Conservation (phyloP, 2,329 filamentous ascomycete genomes). For the Xylariales sp. region DNA sequence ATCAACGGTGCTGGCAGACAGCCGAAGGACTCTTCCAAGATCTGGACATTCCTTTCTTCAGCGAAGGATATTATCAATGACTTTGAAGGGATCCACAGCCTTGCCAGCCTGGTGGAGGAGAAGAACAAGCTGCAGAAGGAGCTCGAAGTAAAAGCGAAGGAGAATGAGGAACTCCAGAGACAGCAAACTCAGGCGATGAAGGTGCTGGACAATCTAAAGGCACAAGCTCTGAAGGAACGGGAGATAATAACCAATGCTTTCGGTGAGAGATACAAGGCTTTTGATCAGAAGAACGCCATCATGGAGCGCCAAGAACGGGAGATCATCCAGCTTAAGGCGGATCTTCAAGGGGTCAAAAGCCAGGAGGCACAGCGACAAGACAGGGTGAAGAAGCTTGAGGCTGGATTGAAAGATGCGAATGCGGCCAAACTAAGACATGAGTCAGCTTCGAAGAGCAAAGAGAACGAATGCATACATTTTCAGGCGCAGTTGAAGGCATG, state of each 20-base stretch:
- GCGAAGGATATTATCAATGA: background rate
- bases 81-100: background rate
- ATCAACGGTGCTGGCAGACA: background rate
- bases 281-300: background rate
- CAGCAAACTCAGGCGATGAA: background rate
- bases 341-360: background rate
- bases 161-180: background rate
- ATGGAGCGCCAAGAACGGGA: background rate
- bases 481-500: too few species aligned
- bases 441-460: too few species aligned
- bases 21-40: background rate
- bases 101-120: background rate
- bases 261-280: background rate
- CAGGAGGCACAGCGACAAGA: background rate
- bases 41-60: background rate
- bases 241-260: background rate
- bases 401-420: background rate
- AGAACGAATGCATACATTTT: too few species aligned
- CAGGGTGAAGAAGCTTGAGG: background rate
- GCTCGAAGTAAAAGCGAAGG: background rate
- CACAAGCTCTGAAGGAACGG: background rate
- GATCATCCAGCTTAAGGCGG: background rate
- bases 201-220: background rate
- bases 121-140: background rate
- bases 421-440: background rate